Evolutionary conservation across 108 stramenopile species (phyloP), one percentile per base, ranked within the genome.

Genomic region (Nitzschia sp.): DNA sequence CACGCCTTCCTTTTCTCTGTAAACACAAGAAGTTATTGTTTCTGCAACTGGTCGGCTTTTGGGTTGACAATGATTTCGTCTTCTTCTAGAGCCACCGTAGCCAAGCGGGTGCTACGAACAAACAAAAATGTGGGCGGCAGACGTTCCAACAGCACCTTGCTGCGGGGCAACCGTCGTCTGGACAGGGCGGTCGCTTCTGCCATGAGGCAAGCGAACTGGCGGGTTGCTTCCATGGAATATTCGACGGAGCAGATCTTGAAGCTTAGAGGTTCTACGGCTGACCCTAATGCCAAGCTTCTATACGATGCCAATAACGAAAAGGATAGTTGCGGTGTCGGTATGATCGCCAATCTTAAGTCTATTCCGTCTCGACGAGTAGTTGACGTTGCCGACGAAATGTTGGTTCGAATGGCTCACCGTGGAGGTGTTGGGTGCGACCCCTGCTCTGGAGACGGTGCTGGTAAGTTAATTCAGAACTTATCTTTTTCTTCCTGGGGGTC

Each of bases 381-480:
- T 34, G 86, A 93, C 48, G 94, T 95, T 70, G 96, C 97, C 19
- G 95, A 97, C 81, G 97, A 97, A 77, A 98, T 98, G 98, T 77
- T 98, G 36, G 89, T 98, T 49, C 89, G 98, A 32, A 98, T 98
- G 98, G 80, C 90, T 70, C 98, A 98, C 85, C 81, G 98, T 55
- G 98, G 98, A 33, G 96, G 96, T 25, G 93, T 92, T 58, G 96
- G 96, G 8, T 96, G 93, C 59, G 94, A 94, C 76, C 96, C 96
- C 28, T 87, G 88, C 21, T 85, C 84, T 69, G 96, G 96, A 42
- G 95, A 94, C 81, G 95, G 93, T 59, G 91, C 92, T 46, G 92
- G 94, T 93, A 68, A 85, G 89, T 88, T 42, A 13, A 9, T 42
- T 42, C 38, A 42, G 13, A 13, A 42, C 35, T 19, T 23, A 28